These are phyloP conservation scores for Lippia alba DNA, from an alignment of 305 asterid species.

Conservation along the genomic window DNA sequence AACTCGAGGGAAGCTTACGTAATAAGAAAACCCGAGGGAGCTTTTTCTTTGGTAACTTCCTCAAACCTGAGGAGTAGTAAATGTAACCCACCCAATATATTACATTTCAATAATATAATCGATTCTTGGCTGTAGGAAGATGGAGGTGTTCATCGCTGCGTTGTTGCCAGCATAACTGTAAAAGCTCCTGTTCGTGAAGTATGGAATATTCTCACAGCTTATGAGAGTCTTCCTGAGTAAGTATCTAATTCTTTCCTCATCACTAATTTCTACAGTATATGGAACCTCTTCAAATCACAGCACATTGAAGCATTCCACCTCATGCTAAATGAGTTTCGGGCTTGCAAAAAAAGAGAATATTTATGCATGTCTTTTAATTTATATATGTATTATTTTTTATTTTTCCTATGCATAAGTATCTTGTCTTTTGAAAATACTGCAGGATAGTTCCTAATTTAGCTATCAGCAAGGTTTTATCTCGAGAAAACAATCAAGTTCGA, in stretches of 20 bases:
- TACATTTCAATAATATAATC: neutral
- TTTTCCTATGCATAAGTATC: neutral
- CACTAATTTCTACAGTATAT: neutral
- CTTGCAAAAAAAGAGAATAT: neutral
- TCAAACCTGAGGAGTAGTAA: too few relatives aligned
- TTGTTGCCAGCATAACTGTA: slow-evolving; percentile 93
- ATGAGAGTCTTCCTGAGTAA: slow-evolving; percentile 93
- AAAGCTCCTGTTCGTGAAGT: slow-evolving; percentile 89
- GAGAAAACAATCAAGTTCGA: slow-evolving; percentile 88
- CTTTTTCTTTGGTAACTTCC: too few relatives aligned
- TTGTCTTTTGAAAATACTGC: slow-evolving; percentile 44
- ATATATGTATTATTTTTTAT: neutral
- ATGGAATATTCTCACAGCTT: slow-evolving; percentile 90
- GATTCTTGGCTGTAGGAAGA: slow-evolving; percentile 73
- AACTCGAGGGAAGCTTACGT: too few relatives aligned
- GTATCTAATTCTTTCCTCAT: slow-evolving; percentile 21
- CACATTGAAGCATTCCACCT: neutral
- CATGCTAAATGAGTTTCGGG: neutral
- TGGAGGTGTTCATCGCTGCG: slow-evolving; percentile 96
- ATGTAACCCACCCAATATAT: too few relatives aligned
- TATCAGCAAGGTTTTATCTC: slow-evolving; percentile 86
- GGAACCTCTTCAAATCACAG: neutral
- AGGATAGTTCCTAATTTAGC: slow-evolving; percentile 97
- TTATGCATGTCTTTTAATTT: slow-evolving; percentile 8
- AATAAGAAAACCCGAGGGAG: too few relatives aligned